Evolutionary conservation across 306 rosid genomes (phyloP).

Genomic region (Albizia julibrissin): DNA sequence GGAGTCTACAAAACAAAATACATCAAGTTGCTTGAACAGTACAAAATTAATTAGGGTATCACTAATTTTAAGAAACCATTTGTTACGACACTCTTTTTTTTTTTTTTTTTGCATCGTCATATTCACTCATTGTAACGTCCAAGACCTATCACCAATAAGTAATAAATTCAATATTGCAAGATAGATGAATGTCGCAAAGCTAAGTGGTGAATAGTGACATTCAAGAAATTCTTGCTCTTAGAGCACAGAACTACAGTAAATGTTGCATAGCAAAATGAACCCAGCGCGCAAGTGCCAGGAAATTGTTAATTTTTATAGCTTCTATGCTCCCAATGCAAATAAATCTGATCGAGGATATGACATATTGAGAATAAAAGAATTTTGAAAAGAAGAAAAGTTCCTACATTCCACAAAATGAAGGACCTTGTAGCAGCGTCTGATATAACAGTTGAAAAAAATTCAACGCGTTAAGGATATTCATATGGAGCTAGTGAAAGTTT

Average conservation of each 20-base stretch:
- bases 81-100: constrained; percentile 10
- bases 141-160: constrained; percentile 1
- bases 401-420: constrained; percentile 25
- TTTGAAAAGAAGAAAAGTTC: neutral
- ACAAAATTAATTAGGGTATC: constrained; percentile 11
- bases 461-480: neutral
- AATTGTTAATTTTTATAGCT: constrained; percentile 5
- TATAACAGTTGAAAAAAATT: neutral
- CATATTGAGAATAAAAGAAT: constrained; percentile 14
- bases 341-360: constrained; percentile 10
- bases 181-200: constrained; percentile 1
- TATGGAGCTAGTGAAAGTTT: neutral
- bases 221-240: constrained; percentile 8
- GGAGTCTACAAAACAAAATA: constrained; percentile 54
- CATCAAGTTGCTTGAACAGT: constrained; percentile 13
- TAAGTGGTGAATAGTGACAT: neutral
- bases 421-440: neutral
- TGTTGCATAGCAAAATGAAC: constrained; percentile 2
- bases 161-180: neutral
- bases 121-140: constrained; percentile 10
- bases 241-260: constrained; percentile 8
- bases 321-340: constrained; percentile 18
- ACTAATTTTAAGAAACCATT: constrained; percentile 9
- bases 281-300: neutral
- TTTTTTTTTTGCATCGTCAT: constrained; percentile 20